These are phyloP conservation scores for Cicer yamashitae DNA, from an alignment of 306 rosid genomes.

Conservation along the genomic window DNA sequence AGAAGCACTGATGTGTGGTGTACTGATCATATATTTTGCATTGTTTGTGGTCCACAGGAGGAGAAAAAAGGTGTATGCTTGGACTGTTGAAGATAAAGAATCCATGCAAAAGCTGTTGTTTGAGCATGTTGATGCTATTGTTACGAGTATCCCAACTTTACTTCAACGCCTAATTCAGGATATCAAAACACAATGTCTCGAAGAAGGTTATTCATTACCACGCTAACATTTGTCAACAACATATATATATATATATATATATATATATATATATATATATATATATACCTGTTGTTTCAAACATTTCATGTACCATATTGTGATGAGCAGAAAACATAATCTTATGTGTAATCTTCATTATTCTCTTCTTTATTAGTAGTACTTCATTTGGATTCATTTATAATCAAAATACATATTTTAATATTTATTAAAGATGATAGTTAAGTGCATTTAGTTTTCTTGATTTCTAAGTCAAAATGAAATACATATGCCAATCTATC, in stretches of 20 bases:
- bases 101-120: constrained; percentile 72
- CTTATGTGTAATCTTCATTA: constrained; percentile 9
- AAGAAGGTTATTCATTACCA: constrained; percentile 71
- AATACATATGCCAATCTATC: too few species aligned
- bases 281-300: neutral
- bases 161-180: constrained; percentile 81
- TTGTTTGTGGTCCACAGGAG: constrained; percentile 57
- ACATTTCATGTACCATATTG: constrained; percentile 2
- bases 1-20: constrained; percentile 2
- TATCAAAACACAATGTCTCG: constrained; percentile 69
- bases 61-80: constrained; percentile 78
- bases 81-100: constrained; percentile 84
- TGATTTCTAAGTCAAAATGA: too few species aligned
- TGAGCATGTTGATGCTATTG: constrained; percentile 79
- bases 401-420: too few species aligned
- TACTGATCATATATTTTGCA: constrained; percentile 22
- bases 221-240: constrained; percentile 40
- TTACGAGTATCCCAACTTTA: constrained; percentile 77
- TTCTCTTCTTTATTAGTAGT: constrained; percentile 18
- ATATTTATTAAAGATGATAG: too few species aligned
- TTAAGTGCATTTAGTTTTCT: too few species aligned
- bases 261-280: neutral
- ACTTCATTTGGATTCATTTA: too few species aligned
- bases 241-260: neutral
- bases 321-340: constrained; percentile 18